A percentile compares a stretch with the other conserved stretches of the same genome.
Conservation (phyloP, 345 rosid genomes). For the Camelina laxa region DNA sequence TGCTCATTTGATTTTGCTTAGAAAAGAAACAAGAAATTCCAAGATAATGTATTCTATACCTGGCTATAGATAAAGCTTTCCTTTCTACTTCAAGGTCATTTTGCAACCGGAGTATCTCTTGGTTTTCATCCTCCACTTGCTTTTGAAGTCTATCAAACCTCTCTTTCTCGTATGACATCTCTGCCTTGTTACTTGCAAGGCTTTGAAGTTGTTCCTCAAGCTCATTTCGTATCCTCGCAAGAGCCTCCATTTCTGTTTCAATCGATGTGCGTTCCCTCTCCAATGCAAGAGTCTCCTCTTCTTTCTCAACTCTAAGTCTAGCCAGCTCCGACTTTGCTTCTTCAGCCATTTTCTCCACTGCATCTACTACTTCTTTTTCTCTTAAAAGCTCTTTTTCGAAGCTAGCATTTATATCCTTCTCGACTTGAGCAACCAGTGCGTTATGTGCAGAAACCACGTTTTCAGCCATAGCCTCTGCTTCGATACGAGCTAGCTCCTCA, state of each 20-base stretch:
- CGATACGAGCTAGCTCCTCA: slow-evolving; percentile 91
- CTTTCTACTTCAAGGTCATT: slow-evolving; percentile 83
- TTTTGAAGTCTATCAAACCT: slow-evolving; percentile 62
- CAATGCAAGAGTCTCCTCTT: slow-evolving; percentile 65
- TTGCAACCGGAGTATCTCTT: slow-evolving; percentile 70
- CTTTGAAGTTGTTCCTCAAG: slow-evolving; percentile 77
- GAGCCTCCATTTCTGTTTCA: slow-evolving; percentile 85
- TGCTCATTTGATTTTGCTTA: slow-evolving; percentile 4
- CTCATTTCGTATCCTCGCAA: slow-evolving; percentile 66
- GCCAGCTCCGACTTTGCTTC: slow-evolving; percentile 73
- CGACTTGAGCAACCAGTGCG: slow-evolving; percentile 81
- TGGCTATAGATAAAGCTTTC: slow-evolving; percentile 86
- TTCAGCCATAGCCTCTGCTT: slow-evolving; percentile 93
- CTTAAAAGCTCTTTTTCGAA: slow-evolving; percentile 72
- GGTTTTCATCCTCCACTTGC: slow-evolving; percentile 75
- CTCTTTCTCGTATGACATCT: slow-evolving; percentile 81
- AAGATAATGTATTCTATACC: slow-evolving; percentile 50
- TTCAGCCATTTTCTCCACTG: slow-evolving; percentile 83
- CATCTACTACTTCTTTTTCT: slow-evolving; percentile 74
- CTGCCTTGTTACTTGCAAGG: slow-evolving; percentile 68
- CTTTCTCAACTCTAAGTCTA: slow-evolving; percentile 69
- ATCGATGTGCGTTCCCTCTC: slow-evolving; percentile 68
- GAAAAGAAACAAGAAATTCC: neutral
- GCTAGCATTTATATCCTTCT: slow-evolving; percentile 74
- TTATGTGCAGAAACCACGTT: slow-evolving; percentile 77